phyloP scores from a whole-genome alignment of 2,329 filamentous ascomycete species.

The Chaetothyriales sp. region DNA sequence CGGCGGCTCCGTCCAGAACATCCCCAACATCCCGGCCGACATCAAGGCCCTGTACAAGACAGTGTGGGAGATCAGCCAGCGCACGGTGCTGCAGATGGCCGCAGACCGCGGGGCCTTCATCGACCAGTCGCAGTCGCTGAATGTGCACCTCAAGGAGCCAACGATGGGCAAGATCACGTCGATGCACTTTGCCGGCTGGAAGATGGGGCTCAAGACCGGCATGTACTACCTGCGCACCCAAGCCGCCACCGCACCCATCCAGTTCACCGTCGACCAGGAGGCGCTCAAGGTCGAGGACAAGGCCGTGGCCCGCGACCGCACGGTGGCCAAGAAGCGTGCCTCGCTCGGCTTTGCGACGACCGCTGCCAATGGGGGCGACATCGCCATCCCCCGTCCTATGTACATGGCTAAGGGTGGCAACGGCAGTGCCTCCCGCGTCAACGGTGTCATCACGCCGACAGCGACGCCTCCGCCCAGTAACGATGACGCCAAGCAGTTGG shows the following conservation, averaged over 20 bases:
- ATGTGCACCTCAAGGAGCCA: conserved; percentile 98
- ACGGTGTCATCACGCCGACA: conserved; percentile 56
- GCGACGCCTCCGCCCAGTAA: conserved; percentile 48
- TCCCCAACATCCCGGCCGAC: conserved; percentile 89
- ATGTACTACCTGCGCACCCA: conserved; percentile 99
- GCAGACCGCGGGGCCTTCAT: conserved; percentile 97
- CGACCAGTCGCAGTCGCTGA: conserved; percentile 96
- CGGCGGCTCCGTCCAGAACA: conserved; percentile 88
- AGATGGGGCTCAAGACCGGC: conserved; percentile 96
- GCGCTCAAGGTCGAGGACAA: conserved; percentile 77
- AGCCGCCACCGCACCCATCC: conserved; percentile 90
- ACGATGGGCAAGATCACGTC: conserved; percentile 99
- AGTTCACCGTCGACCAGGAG: conserved; percentile 98
- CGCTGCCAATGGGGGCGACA: conserved; percentile 28
- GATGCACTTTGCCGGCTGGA: conserved; percentile 99
- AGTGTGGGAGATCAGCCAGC: conserved; percentile 97
- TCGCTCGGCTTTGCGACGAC: conserved; percentile 45
- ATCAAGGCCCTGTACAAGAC: conserved; percentile 98
- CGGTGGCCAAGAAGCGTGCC: conserved; percentile 51
- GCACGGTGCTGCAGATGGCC: conserved; percentile 91
- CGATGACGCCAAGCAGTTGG: conserved; percentile 40
- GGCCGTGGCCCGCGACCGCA: conserved; percentile 52
- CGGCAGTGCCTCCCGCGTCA: conserved; percentile 31
- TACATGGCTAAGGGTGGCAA: conserved; percentile 41
- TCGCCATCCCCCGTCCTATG: conserved; percentile 53